phyloP scores from a whole-genome alignment of 2,329 filamentous ascomycete species.

The Reticulascus tulasneorum region DNA sequence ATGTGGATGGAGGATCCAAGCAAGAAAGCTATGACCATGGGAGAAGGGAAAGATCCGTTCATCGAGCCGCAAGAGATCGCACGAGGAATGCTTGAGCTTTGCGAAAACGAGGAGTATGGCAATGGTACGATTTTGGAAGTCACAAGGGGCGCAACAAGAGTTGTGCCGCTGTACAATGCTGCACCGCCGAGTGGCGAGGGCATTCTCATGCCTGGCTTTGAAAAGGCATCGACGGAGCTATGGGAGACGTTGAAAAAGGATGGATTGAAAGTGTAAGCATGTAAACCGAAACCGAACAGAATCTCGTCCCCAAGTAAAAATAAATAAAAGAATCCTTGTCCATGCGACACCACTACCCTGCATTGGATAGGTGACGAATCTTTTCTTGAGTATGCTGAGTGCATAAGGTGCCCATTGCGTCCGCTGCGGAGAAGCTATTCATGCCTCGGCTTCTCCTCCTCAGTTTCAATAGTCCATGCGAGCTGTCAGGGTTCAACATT shows the following conservation, averaged over 20 bases:
- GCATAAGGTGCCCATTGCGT: too few relatives aligned
- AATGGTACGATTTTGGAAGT: constrained; percentile 30
- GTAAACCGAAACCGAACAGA: too few relatives aligned
- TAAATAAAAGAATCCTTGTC: too few relatives aligned
- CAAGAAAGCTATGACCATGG: constrained; percentile 21
- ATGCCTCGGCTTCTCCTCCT: too few relatives aligned
- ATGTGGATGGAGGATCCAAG: constrained; percentile 27
- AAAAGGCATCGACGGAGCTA: constrained; percentile 17
- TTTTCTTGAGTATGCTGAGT: too few relatives aligned
- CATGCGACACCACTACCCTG: too few relatives aligned
- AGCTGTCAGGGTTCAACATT: too few relatives aligned
- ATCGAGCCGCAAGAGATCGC: constrained; percentile 27
- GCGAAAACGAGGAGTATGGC: constrained; percentile 16
- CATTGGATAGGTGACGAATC: too few relatives aligned
- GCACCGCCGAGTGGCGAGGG: constrained; percentile 19
- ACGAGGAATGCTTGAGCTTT: constrained; percentile 25
- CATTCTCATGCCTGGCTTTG: constrained; percentile 19
- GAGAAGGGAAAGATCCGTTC: constrained; percentile 19
- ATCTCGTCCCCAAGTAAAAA: too few relatives aligned
- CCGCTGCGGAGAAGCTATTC: too few relatives aligned
- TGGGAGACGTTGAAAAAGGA: constrained; percentile 17
- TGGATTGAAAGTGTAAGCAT: constrained; percentile 20
- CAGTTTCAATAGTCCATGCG: too few relatives aligned
- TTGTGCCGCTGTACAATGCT: constrained; percentile 23
- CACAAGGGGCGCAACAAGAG: constrained; percentile 17